Percentiles rank a stretch among this genome's conserved stretches.
These are phyloP conservation scores for Leucosporidium scottii DNA, from an alignment of 768 basidiomycete species.

Conservation along the genomic window DNA sequence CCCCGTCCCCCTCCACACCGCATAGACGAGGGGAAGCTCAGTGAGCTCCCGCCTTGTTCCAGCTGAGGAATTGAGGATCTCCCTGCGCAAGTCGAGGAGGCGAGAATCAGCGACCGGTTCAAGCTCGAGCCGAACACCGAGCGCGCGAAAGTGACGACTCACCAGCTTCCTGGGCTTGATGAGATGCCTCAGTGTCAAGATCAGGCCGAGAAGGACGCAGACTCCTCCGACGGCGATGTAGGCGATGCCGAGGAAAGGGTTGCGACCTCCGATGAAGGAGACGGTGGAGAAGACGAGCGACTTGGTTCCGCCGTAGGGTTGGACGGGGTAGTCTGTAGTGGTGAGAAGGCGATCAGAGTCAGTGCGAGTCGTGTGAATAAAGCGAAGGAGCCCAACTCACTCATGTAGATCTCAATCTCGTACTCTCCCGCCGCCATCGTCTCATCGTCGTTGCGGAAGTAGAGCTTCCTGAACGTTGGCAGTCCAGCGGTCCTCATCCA, in stretches of 20 bases:
- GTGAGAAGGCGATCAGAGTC: neutral
- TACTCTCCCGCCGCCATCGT: constrained; percentile 67
- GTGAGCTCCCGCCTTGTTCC: neutral
- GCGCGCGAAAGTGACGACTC: no score
- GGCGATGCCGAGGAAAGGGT: constrained; percentile 96
- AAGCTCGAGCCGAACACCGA: no score
- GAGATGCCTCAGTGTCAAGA: constrained; percentile 83
- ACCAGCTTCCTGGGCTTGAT: constrained; percentile 72
- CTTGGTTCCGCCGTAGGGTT: constrained; percentile 86
- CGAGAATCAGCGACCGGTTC: no score
- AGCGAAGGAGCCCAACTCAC: constrained; percentile 45
- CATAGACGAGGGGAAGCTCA: no score
- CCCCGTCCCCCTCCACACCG: no score
- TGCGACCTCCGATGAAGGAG: constrained; percentile 97
- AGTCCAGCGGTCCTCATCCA: constrained; percentile 99
- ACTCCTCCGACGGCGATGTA: constrained; percentile 83
- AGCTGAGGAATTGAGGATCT: neutral
- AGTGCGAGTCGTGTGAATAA: neutral
- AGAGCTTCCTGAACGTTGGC: constrained; percentile 93
- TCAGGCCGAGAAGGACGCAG: constrained; percentile 78
- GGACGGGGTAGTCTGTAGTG: constrained; percentile 77
- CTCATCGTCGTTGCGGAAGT: constrained; percentile 77
- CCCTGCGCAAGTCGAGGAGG: neutral
- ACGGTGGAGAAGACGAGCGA: constrained; percentile 95
- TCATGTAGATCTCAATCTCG: constrained; percentile 66